Evolutionary conservation across 83 land plant genomes (phyloP).

Genomic region (Picea abies): DNA sequence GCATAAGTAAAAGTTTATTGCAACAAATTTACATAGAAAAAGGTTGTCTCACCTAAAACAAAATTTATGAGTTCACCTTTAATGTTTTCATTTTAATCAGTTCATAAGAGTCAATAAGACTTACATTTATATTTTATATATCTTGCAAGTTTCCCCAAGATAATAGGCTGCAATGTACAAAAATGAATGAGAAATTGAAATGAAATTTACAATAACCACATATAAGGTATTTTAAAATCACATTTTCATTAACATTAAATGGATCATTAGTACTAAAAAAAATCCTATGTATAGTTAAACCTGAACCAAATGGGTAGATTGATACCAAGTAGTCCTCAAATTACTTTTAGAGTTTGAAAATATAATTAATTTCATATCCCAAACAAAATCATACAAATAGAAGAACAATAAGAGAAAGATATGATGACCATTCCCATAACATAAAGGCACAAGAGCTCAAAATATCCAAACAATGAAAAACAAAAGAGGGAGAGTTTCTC

Average conservation of each 20-base stretch:
- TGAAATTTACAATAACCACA: neutral
- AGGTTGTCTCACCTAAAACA: neutral
- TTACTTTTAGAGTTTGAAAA: neutral
- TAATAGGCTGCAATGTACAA: slow-evolving; percentile 61
- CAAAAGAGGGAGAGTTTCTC: too few relatives aligned
- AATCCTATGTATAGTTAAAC: neutral
- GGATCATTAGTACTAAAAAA: neutral
- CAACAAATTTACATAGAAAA: neutral
- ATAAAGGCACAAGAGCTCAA: too few relatives aligned
- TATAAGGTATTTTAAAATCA: neutral
- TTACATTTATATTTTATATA: slow-evolving; percentile 71
- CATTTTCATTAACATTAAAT: neutral
- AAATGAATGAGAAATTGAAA: neutral
- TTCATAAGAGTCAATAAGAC: slow-evolving; percentile 78
- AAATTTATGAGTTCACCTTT: slow-evolving; percentile 49
- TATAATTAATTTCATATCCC: neutral
- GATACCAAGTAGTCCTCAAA: neutral
- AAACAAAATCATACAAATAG: slow-evolving; percentile 4
- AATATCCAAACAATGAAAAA: too few relatives aligned
- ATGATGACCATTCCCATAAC: neutral
- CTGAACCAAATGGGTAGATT: neutral
- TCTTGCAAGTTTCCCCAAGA: slow-evolving; percentile 69
- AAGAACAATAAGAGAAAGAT: neutral
- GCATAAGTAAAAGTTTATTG: too few relatives aligned
- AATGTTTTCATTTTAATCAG: slow-evolving; percentile 95